Base-by-base conservation (phyloP, 805 yeast species). In the Ogataea minuta region DNA sequence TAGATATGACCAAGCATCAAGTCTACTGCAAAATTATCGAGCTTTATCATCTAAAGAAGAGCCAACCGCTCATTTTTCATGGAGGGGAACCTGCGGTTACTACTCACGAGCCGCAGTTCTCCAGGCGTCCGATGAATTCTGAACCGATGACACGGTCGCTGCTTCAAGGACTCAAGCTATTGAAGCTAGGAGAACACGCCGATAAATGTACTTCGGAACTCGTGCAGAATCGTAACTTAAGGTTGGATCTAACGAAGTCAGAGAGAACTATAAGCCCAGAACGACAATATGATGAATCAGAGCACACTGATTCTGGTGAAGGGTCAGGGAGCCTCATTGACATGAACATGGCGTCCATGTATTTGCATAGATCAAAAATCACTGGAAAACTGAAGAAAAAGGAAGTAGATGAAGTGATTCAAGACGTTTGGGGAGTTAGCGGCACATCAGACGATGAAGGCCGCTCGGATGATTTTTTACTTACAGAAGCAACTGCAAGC, bases 11-110 rank as follows among this genome's bases (percentile, higher is more conserved):
- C 6, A 55, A 50, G 31, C 26, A 15, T 1, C 34, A 31, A 5
- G 46, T 58, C 9, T 55, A 46, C 30, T 28, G 36, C n/a, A 56
- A 58, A 36, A 7, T 58, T 9, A 50, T 56, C 15, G 61, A 55
- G 34, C 23, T 56, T 15, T 53, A 50, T 31, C 45, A 46, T 30
- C 2, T 21, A 19, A 23, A 23, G 12, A 6, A 16, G 20, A 30
- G 34, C 20, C 16, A 30, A 12, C 5, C 13, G 19, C 15, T 17
- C 17, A 24, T 15, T 19, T 19, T 19, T 6, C 21, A 6, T 19
- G 21, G 21, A 6, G 21, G 21, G 8, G 8, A 19, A 6, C 8
- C 5, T 19, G 8, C 8, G 5, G 8, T 8, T 6, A 19, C 21
- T 19, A 8, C 21, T 19, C 5, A 8, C 8, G 21, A 8, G 8